phyloP scores from a whole-genome alignment of 2,329 filamentous ascomycete species.

The Paramyrothecium roridum region DNA sequence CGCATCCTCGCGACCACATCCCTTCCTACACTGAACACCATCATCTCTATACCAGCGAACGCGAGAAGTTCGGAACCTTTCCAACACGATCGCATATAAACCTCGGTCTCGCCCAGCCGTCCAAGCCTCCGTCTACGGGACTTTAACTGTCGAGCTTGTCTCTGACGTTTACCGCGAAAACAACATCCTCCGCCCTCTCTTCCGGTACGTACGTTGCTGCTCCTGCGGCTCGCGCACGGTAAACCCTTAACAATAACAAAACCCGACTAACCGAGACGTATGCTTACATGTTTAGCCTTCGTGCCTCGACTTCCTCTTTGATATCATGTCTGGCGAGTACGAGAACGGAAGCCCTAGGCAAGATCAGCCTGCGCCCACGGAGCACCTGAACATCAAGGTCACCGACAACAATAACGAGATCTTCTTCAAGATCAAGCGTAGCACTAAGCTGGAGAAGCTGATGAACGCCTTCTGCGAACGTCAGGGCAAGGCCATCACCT shows the following conservation, averaged over 20 bases:
- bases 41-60: too few relatives aligned
- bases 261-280: background rate
- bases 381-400: constrained; percentile 98
- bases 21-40: background rate
- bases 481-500: constrained; percentile 80
- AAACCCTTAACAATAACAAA: background rate
- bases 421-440: constrained; percentile 99
- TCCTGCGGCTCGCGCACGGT: too few relatives aligned
- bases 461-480: constrained; percentile 98
- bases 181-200: too few relatives aligned
- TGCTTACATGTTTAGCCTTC: background rate
- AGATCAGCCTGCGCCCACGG: constrained; percentile 48
- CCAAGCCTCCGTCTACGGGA: too few relatives aligned
- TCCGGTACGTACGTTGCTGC: too few relatives aligned
- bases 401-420: constrained; percentile 99
- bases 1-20: background rate
- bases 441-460: constrained; percentile 91
- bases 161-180: too few relatives aligned
- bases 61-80: too few relatives aligned
- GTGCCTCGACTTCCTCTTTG: background rate
- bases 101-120: too few relatives aligned
- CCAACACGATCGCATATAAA: too few relatives aligned
- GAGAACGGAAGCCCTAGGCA: constrained; percentile 49
- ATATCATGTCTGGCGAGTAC: constrained; percentile 41
- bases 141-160: too few relatives aligned